phyloP scores from a whole-genome alignment of 768 basidiomycete genomes.

The Tylopilus intermedius region DNA sequence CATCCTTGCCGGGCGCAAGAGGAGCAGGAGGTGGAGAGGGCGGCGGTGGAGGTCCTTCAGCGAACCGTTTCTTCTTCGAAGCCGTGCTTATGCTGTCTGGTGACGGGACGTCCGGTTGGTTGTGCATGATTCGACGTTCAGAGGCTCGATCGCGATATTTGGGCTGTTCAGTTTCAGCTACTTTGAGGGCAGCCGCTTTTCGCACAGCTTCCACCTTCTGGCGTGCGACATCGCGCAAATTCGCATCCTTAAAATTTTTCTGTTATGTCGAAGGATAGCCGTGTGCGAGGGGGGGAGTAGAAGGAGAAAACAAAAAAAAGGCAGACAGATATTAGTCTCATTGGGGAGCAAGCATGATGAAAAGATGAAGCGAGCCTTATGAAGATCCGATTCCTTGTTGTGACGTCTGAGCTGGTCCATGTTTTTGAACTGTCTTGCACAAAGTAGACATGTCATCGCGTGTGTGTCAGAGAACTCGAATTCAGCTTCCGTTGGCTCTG shows the following conservation, averaged over 20 bases:
- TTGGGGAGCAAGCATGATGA: constrained; percentile 20
- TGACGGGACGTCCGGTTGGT: constrained; percentile 82
- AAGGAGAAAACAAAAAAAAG: background rate
- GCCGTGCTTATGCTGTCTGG: constrained; percentile 41
- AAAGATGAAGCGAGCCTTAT: constrained; percentile 70
- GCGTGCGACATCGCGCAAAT: constrained; percentile 66
- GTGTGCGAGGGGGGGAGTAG: constrained; percentile 2
- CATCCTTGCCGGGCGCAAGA: constrained; percentile 72
- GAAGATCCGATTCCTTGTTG: constrained; percentile 89
- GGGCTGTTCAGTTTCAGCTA: constrained; percentile 46
- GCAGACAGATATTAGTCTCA: constrained; percentile 28
- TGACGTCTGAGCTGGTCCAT: constrained; percentile 83
- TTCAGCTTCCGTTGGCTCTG: constrained; percentile 49
- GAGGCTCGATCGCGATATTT: constrained; percentile 95
- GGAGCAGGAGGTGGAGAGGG: constrained; percentile 59
- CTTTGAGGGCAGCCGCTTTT: constrained; percentile 28
- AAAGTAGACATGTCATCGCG: constrained; percentile 80
- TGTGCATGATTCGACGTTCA: constrained; percentile 84
- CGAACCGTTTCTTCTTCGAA: constrained; percentile 38
- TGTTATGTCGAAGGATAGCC: constrained; percentile 32
- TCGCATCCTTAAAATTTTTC: constrained; percentile 81
- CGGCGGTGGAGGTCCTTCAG: constrained; percentile 57
- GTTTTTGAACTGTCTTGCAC: constrained; percentile 88
- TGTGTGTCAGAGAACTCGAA: constrained; percentile 79
- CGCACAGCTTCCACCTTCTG: constrained; percentile 54